A percentile compares a stretch with the other conserved stretches of the same genome.
Conservation (phyloP, 2,329 filamentous ascomycete species). For the Fusarium vanettenii region DNA sequence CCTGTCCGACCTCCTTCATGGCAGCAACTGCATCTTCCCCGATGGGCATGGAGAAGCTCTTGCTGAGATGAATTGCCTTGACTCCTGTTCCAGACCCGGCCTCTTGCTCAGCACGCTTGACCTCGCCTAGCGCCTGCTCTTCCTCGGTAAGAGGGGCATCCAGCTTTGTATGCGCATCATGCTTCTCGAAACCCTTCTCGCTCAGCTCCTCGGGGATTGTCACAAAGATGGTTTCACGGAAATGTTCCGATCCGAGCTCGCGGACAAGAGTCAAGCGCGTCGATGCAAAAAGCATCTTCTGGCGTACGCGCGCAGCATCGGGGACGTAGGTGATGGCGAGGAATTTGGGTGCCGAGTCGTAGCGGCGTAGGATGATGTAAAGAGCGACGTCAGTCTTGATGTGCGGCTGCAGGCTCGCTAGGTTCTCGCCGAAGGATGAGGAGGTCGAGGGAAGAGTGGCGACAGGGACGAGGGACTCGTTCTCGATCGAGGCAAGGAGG, state of each 20-base stretch:
- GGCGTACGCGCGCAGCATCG: constrained; percentile 80
- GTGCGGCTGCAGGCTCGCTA: constrained; percentile 70
- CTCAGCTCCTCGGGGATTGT: constrained; percentile 78
- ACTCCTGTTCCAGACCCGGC: constrained; percentile 75
- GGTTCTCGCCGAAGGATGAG: constrained; percentile 71
- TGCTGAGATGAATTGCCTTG: constrained; percentile 69
- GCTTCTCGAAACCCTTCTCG: constrained; percentile 75
- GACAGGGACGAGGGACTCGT: constrained; percentile 74
- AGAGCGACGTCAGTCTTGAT: constrained; percentile 75
- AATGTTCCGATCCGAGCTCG: constrained; percentile 82
- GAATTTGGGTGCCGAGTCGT: constrained; percentile 68
- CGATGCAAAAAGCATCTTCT: constrained; percentile 88
- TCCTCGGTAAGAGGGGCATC: constrained; percentile 83
- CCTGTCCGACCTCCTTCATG: constrained; percentile 67
- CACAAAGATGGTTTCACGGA: constrained; percentile 79
- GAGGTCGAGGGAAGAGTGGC: constrained; percentile 64
- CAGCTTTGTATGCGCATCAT: constrained; percentile 74
- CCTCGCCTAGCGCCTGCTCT: constrained; percentile 76
- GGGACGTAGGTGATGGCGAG: constrained; percentile 83
- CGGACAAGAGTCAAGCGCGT: constrained; percentile 80
- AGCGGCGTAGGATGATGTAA: constrained; percentile 80
- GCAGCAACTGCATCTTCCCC: constrained; percentile 73
- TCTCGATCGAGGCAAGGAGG: constrained; percentile 76
- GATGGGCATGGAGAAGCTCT: constrained; percentile 68
- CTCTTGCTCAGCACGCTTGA: constrained; percentile 80